These are phyloP conservation scores for Fraxinus baroniana DNA, from an alignment of 305 asterid species.

Conservation along the genomic window DNA sequence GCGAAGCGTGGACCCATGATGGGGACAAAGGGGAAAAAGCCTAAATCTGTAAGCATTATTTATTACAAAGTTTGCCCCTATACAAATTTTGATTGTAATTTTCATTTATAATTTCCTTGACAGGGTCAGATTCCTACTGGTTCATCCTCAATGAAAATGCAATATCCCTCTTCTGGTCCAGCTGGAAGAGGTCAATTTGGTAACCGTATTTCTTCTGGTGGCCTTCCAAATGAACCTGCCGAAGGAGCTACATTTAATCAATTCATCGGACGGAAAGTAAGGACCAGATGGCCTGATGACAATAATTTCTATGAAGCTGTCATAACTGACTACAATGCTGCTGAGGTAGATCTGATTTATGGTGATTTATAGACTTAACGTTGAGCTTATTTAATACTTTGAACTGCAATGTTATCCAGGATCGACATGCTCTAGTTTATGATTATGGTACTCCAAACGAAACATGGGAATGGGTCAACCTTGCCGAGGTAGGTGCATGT, in stretches of 20 bases:
- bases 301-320: constrained; percentile 84
- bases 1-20: constrained; percentile 59
- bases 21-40: constrained; percentile 66
- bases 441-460: constrained; percentile 54
- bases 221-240: constrained; percentile 41
- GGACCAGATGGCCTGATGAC: constrained; percentile 95
- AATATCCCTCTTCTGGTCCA: constrained; percentile 55
- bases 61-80: constrained; percentile 14
- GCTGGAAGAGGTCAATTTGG: constrained; percentile 77
- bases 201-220: constrained; percentile 51
- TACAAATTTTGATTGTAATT: constrained; percentile 20
- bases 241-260: constrained; percentile 52
- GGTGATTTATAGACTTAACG: constrained; percentile 5
- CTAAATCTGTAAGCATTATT: constrained; percentile 39
- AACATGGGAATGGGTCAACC: constrained; percentile 74
- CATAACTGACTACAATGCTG: constrained; percentile 60
- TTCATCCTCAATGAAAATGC: constrained; percentile 56
- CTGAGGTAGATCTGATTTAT: constrained; percentile 44
- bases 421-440: constrained; percentile 61
- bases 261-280: constrained; percentile 69
- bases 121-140: constrained; percentile 51
- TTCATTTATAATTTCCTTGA: constrained; percentile 9
- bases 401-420: constrained; percentile 44
- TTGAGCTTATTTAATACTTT: constrained; percentile 17
- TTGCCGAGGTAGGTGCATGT: constrained; percentile 53